phyloP scores from a whole-genome alignment of 768 basidiomycete genomes.

The Cytidiella melzeri region DNA sequence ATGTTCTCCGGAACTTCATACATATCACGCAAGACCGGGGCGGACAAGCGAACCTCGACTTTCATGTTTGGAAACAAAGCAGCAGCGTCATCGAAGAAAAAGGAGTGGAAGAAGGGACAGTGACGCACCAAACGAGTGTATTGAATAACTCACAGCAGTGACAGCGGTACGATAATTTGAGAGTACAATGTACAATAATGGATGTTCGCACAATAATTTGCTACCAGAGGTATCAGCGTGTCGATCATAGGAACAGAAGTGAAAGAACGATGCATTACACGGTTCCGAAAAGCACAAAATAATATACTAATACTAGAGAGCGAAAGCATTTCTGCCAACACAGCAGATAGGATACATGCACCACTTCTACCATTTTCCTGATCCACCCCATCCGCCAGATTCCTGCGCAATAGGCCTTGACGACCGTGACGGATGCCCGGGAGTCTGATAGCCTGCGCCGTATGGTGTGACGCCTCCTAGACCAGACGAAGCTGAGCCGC shows the following conservation, averaged over 20 bases:
- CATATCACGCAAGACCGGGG: constrained; percentile 68
- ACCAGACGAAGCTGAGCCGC: constrained; percentile 3
- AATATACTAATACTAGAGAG: background rate
- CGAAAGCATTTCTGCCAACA: background rate
- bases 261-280: background rate
- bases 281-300: background rate
- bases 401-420: constrained; percentile 5
- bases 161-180: no score
- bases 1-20: constrained; percentile 51
- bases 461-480: constrained; percentile 22
- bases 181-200: no score
- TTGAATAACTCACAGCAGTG: no score
- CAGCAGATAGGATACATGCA: constrained; percentile 3
- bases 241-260: no score
- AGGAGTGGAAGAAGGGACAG: constrained; percentile 25
- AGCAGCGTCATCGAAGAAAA: constrained; percentile 30
- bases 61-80: constrained; percentile 74
- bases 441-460: constrained; percentile 25
- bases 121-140: background rate
- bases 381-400: constrained; percentile 32
- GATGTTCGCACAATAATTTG: no score
- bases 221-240: no score
- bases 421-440: constrained; percentile 43
- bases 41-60: constrained; percentile 74
- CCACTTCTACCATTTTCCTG: constrained; percentile 17